These are phyloP conservation scores for Kentomonas sorsogonicus DNA, from an alignment of 208 protist genomes.

Conservation along the genomic window DNA sequence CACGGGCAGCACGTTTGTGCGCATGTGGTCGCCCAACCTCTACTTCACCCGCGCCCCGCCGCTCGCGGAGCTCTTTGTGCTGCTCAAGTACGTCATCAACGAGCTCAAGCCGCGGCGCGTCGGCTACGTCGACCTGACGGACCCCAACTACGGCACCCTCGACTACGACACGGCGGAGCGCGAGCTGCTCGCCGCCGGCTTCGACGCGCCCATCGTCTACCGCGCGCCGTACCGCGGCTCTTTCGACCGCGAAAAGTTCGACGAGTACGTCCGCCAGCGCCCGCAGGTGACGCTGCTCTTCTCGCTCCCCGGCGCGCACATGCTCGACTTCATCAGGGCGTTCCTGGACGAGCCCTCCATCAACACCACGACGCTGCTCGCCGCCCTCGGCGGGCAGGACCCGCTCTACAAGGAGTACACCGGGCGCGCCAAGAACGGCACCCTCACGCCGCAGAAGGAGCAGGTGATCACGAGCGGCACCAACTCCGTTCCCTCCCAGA, in stretches of 20 bases:
- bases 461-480: conserved; percentile 33
- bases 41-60: conserved; percentile 43
- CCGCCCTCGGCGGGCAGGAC: conserved; percentile 16
- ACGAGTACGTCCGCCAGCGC: conserved; percentile 26
- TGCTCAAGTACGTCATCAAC: conserved; percentile 24
- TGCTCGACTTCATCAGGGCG: conserved; percentile 21
- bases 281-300: conserved; percentile 47
- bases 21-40: conserved; percentile 24
- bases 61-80: conserved; percentile 21
- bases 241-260: conserved; percentile 21
- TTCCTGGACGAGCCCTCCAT: conserved; percentile 27
- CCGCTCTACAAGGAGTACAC: conserved; percentile 17
- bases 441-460: conserved; percentile 14
- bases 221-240: no score
- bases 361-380: conserved; percentile 20
- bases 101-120: conserved; percentile 21
- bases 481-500: conserved; percentile 25
- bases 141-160: conserved; percentile 20
- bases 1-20: conserved; percentile 28
- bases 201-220: no score
- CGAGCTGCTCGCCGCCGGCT: no score
- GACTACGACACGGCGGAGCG: conserved; percentile 23
- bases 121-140: conserved; percentile 47
- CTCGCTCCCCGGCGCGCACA: conserved; percentile 16
- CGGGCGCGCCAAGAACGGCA: conserved; percentile 2